Evolutionary conservation across 208 protist species (phyloP).

Genomic region (Paratrypanosoma confusum): DNA sequence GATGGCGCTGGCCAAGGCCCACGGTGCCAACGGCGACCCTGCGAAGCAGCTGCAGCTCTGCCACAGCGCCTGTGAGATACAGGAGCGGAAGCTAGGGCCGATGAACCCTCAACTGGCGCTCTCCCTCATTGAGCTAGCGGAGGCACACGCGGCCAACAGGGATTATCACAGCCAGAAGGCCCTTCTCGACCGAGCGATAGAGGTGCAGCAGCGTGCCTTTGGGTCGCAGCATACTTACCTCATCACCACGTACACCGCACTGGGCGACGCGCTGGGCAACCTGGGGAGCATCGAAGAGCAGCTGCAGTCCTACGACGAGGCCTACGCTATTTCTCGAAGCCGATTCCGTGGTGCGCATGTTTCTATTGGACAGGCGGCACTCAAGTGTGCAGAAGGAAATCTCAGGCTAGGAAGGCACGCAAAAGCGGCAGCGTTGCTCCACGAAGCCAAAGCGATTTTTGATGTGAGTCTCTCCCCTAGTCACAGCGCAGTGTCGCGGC

Average conservation of each 20-base stretch:
- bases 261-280: constrained; percentile 55
- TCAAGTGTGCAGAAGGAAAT: constrained; percentile 44
- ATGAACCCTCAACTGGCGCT: constrained; percentile 72
- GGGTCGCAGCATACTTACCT: constrained; percentile 63
- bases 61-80: constrained; percentile 51
- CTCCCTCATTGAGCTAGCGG: constrained; percentile 59
- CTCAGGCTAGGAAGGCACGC: constrained; percentile 28
- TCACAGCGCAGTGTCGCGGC: constrained; percentile 32
- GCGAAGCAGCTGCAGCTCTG: constrained; percentile 47
- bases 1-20: constrained; percentile 51
- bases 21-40: constrained; percentile 42
- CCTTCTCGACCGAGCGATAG: constrained; percentile 58
- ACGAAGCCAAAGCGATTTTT: constrained; percentile 39
- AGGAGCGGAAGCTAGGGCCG: constrained; percentile 53
- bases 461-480: constrained; percentile 31
- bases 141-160: constrained; percentile 44
- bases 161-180: constrained; percentile 61
- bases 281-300: constrained; percentile 34
- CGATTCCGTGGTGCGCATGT: constrained; percentile 57
- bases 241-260: constrained; percentile 54
- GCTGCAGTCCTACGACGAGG: constrained; percentile 59
- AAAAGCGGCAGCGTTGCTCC: constrained; percentile 27
- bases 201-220: constrained; percentile 71
- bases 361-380: constrained; percentile 38
- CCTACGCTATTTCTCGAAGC: constrained; percentile 47